A percentile compares a stretch with the other conserved stretches of the same genome.
phyloP scores from a whole-genome alignment of 169 alveolate species.

The Theileria parva region DNA sequence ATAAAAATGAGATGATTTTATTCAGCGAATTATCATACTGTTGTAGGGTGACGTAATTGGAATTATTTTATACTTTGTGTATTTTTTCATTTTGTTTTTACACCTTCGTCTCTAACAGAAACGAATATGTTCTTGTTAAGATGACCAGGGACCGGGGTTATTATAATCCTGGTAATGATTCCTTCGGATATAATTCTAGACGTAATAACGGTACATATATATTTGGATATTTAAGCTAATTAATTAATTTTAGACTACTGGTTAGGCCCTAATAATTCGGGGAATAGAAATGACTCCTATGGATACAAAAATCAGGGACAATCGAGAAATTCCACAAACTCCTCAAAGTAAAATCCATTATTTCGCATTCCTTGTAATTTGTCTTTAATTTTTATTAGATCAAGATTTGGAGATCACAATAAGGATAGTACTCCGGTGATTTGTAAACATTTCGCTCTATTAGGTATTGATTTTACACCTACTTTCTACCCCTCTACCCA shows the following conservation, averaged over 20 bases:
- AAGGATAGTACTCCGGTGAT: conserved; percentile 19
- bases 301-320: conserved; percentile 26
- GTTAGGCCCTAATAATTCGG: conserved; percentile 44
- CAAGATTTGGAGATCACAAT: conserved; percentile 10
- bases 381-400: background rate
- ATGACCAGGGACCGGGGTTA: conserved; percentile 66
- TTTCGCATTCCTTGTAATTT: background rate
- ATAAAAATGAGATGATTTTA: background rate
- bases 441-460: conserved; percentile 56
- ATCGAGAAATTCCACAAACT: conserved; percentile 24
- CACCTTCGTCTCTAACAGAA: background rate
- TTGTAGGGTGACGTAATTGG: conserved; percentile 5
- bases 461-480: conserved; percentile 23
- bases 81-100: background rate
- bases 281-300: conserved; percentile 29
- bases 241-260: conserved; percentile 42
- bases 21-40: background rate
- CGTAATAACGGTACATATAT: conserved; percentile 8
- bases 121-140: background rate
- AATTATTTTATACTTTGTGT: background rate
- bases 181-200: conserved; percentile 33
- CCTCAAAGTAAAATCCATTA: conserved; percentile 6
- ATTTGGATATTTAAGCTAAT: background rate
- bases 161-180: conserved; percentile 46
- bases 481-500: background rate